Conservation (phyloP, 148 eudicot genomes). For the Nyssa sinensis region DNA sequence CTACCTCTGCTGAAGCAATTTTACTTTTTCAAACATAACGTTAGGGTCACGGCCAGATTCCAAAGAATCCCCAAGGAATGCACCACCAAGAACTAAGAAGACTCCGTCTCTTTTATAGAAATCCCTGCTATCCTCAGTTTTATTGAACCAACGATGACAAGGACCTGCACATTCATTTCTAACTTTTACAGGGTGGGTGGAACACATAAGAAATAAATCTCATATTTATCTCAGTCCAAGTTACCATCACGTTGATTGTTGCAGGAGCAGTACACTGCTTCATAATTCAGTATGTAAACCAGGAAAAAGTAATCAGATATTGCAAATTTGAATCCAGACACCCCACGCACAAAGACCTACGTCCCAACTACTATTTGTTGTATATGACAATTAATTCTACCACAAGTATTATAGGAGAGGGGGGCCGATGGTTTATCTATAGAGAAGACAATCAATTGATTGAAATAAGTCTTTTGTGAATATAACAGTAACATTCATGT, state of each 20-base stretch:
- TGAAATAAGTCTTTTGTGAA: too few relatives aligned
- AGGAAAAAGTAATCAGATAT: not conserved
- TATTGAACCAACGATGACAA: conserved; percentile 72
- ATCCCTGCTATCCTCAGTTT: conserved; percentile 31
- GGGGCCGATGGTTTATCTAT: too few relatives aligned
- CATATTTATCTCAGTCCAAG: not conserved
- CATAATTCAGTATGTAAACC: not conserved
- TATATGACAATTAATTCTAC: too few relatives aligned
- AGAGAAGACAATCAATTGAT: too few relatives aligned
- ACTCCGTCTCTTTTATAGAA: conserved; percentile 37
- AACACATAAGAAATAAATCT: not conserved
- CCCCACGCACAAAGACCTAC: not conserved
- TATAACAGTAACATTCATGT: too few relatives aligned
- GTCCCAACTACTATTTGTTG: too few relatives aligned
- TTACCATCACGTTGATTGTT: not conserved
- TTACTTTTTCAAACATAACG: conserved; percentile 55
- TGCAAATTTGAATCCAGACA: not conserved
- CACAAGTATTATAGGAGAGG: too few relatives aligned
- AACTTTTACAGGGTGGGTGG: conserved; percentile 3
- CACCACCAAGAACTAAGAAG: conserved; percentile 58
- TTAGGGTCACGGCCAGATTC: conserved; percentile 25
- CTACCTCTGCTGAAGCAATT: conserved; percentile 88
- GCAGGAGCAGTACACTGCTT: not conserved
- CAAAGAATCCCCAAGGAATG: conserved; percentile 39
- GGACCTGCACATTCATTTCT: conserved; percentile 53